Evolutionary conservation across 768 basidiomycete genomes (phyloP).

Genomic region (Trametes coccinea): DNA sequence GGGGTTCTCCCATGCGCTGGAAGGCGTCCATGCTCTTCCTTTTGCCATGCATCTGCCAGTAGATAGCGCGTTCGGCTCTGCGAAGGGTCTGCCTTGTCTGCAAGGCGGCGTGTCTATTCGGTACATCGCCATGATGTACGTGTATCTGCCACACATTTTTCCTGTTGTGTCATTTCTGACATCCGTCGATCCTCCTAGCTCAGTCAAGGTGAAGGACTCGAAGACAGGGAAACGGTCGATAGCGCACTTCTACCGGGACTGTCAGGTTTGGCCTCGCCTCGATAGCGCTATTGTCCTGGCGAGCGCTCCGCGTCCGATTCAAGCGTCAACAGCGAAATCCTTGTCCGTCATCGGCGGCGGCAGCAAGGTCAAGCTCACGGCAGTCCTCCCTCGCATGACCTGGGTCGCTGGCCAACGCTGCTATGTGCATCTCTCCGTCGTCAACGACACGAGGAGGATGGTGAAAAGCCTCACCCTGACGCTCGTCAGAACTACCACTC

Average conservation of each 20-base stretch:
- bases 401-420: conserved; percentile 87
- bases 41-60: conserved; percentile 71
- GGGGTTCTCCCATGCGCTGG: conserved; percentile 60
- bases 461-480: conserved; percentile 66
- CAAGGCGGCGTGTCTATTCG: conserved; percentile 64
- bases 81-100: conserved; percentile 58
- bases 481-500: conserved; percentile 63
- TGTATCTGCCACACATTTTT: conserved; percentile 20
- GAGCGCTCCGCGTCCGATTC: conserved; percentile 58
- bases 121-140: conserved; percentile 81
- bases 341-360: conserved; percentile 60
- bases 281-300: conserved; percentile 62
- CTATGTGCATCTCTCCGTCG: conserved; percentile 61
- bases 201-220: conserved; percentile 72
- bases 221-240: conserved; percentile 64
- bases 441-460: conserved; percentile 66
- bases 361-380: conserved; percentile 59
- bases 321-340: conserved; percentile 52
- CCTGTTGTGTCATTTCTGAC: neutral
- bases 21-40: conserved; percentile 69
- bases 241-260: conserved; percentile 86
- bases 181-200: conserved; percentile 40
- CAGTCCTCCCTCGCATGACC: conserved; percentile 63
- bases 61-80: conserved; percentile 48
- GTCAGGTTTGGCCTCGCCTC: conserved; percentile 77